These are phyloP conservation scores for Zygnema cylindricum DNA, from an alignment of 139 green algal genomes.

Conservation along the genomic window DNA sequence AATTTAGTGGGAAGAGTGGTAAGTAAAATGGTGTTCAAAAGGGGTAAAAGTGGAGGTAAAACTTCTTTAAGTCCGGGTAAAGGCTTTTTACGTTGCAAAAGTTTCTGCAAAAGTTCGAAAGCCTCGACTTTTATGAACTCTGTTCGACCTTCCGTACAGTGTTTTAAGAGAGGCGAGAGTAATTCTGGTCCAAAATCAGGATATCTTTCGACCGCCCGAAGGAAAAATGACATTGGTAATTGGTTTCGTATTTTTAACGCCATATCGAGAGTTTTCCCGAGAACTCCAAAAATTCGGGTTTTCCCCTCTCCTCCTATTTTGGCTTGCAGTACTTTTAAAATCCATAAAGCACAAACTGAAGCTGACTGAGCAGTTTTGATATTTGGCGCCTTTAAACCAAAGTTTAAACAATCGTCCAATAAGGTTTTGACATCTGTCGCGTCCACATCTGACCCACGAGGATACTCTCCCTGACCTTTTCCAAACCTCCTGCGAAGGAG, in stretches of 20 bases:
- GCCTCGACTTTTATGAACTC: constrained; percentile 16
- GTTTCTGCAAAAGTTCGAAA: constrained; percentile 3
- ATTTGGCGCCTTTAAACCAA: neutral
- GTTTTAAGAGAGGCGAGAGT: neutral
- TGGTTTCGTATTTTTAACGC: neutral
- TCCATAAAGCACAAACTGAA: neutral
- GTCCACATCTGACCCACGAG: constrained; percentile 10
- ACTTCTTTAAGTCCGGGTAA: neutral
- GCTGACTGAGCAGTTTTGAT: neutral
- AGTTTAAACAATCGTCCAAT: constrained; percentile 1
- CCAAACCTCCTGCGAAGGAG: constrained; percentile 1
- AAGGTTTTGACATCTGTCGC: neutral
- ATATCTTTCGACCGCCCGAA: constrained; percentile 10
- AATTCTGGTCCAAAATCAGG: constrained; percentile 7
- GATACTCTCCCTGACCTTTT: neutral
- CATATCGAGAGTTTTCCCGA: neutral
- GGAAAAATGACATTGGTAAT: constrained; percentile 10
- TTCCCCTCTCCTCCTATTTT: neutral
- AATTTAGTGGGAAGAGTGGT: neutral
- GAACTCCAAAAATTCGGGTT: neutral
- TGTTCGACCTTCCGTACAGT: constrained; percentile 1
- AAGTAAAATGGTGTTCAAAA: neutral
- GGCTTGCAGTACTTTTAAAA: constrained; percentile 35
- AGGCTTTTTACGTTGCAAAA: neutral
- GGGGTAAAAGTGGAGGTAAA: neutral